Conservation (phyloP, 305 asterid species). For the Fraxinus ornus region DNA sequence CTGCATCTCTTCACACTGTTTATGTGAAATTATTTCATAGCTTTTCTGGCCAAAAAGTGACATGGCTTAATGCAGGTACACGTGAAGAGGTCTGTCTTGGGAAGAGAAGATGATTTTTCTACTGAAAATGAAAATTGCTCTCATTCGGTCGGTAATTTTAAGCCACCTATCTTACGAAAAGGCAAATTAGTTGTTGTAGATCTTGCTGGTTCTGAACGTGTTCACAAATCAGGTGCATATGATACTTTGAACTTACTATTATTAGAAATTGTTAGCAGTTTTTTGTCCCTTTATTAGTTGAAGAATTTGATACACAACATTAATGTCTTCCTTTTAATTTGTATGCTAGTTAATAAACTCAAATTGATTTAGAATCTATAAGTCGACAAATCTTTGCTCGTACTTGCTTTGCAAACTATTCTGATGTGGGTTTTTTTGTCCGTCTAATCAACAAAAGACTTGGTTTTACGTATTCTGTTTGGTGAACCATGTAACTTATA, state of each 20-base stretch:
- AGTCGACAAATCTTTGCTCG: not conserved
- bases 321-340: not conserved
- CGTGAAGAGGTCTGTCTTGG: constrained; percentile 69
- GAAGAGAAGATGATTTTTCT: constrained; percentile 55
- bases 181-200: constrained; percentile 93
- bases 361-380: constrained; percentile 6
- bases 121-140: constrained; percentile 53
- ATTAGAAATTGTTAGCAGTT: constrained; percentile 14
- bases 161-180: constrained; percentile 80
- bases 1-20: not conserved
- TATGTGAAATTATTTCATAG: not conserved
- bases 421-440: not conserved
- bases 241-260: constrained; percentile 12
- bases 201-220: constrained; percentile 99
- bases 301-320: constrained; percentile 1
- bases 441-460: not conserved
- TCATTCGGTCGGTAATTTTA: constrained; percentile 53
- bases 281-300: constrained; percentile 10
- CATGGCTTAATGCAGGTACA: constrained; percentile 61
- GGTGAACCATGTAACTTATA: not conserved
- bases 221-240: constrained; percentile 82
- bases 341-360: constrained; percentile 1
- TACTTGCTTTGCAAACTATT: not conserved
- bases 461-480: not conserved
- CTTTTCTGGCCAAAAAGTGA: constrained; percentile 21